phyloP scores from a whole-genome alignment of 2,329 filamentous ascomycete species.

The Aureobasidium subglaciale region DNA sequence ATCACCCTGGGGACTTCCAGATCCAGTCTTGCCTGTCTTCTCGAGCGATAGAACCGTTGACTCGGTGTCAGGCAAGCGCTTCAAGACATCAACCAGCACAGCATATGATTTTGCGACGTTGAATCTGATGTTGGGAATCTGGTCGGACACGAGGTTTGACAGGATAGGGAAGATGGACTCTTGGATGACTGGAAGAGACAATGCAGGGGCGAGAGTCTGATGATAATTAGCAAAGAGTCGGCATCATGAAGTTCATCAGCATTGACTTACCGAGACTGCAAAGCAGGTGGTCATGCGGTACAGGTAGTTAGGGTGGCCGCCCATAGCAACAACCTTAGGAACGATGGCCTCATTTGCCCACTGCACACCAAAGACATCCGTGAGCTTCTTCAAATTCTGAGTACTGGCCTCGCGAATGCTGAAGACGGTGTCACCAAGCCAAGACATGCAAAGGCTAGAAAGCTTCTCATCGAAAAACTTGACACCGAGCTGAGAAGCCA shows the following conservation, averaged over 20 bases:
- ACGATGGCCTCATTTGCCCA: slow-evolving; percentile 98
- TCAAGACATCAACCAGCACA: slow-evolving; percentile 82
- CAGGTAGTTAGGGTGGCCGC: slow-evolving; percentile 94
- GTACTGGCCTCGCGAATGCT: slow-evolving; percentile 97
- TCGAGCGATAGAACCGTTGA: slow-evolving; percentile 73
- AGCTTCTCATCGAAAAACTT: slow-evolving; percentile 98
- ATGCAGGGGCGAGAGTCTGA: slow-evolving; percentile 86
- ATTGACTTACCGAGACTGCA: slow-evolving; percentile 76
- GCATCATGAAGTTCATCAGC: background rate
- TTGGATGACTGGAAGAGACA: slow-evolving; percentile 88
- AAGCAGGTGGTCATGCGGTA: slow-evolving; percentile 99
- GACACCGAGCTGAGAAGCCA: slow-evolving; percentile 91
- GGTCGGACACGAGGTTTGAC: slow-evolving; percentile 85
- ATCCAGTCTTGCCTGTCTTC: slow-evolving; percentile 60
- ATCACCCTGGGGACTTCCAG: slow-evolving; percentile 26
- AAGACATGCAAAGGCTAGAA: slow-evolving; percentile 92
- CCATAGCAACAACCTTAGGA: slow-evolving; percentile 98
- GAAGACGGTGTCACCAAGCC: slow-evolving; percentile 97
- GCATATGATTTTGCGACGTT: slow-evolving; percentile 98
- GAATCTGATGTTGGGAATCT: slow-evolving; percentile 98
- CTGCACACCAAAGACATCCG: slow-evolving; percentile 95
- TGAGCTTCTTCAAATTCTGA: slow-evolving; percentile 95
- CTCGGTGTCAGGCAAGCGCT: slow-evolving; percentile 80
- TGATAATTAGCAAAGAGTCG: background rate
- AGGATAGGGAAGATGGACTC: slow-evolving; percentile 93